Evolutionary conservation across 1,284 basidiomycete genomes (phyloP), one percentile per base, ranked within the genome.

Genomic region (Naganishia albida): DNA sequence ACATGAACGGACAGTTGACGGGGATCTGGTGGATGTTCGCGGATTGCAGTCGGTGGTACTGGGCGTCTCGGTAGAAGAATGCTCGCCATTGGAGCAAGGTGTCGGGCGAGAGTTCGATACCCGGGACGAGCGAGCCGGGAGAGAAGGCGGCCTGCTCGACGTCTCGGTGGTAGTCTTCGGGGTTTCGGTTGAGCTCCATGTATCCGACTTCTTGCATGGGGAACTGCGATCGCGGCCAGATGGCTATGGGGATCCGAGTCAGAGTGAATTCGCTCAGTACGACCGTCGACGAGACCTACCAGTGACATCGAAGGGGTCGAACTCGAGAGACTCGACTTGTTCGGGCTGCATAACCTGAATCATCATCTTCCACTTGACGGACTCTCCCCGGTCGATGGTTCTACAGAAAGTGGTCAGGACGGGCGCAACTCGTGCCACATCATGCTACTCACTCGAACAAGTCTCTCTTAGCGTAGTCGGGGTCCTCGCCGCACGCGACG

Each of bases 271-370:
- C 18, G 38, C 28, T 10, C 34, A 23, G 20, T 10, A 25, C 8
- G 1, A 12, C 3, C 30, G 6, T 13, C 26, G 72, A 34, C 6
- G 34, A 77, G 75, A 80, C 56, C 75, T 72, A 69, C 80, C 80
- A 56, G 78, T 81, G 34, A 80, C 73, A 70, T 81, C 80, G 30
- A 81, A 78, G 18, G 79, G 70, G 62, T 81, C 77, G 30, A 79
- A 81, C 30, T 63, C 68, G 64, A 72, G 70, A 8, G 74, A 68
- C 13, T 73, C 71, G 2, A 77, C 78, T 49, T 79, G 70, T 57
- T 79, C 71, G 1, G 78, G 75, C 10, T 71, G 75, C 80, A 81
- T 76, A 57, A 66, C 68, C 51, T 75, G 67, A 59, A 74, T 70
- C 66, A 71, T 73, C 69, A 77, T 68, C 12, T 76, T 79, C 77